Evolutionary conservation across 805 yeast genomes (phyloP).

Genomic region (Saccharomycopsis sp.): DNA sequence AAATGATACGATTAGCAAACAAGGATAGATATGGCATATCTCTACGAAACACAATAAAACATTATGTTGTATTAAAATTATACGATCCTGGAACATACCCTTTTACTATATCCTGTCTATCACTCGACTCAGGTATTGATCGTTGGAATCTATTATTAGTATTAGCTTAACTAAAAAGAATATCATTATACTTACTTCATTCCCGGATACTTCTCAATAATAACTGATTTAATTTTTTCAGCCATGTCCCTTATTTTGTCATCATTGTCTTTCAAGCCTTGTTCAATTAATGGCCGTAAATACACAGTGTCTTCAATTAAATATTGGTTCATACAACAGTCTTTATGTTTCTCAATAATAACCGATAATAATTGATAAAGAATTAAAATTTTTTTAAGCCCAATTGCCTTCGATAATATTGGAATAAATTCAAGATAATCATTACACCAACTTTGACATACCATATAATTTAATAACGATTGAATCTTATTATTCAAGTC

Average conservation of each 20-base stretch:
- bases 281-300: constrained; percentile 30
- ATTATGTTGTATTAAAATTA: no score
- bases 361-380: constrained; percentile 27
- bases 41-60: no score
- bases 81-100: constrained; percentile 13
- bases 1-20: no score
- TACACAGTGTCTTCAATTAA: constrained; percentile 25
- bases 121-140: no score
- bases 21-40: no score
- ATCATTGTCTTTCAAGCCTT: constrained; percentile 28
- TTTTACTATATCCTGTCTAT: not conserved
- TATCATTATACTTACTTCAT: constrained; percentile 13
- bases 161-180: no score
- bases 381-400: constrained; percentile 20
- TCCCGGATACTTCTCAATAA: constrained; percentile 22
- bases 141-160: no score
- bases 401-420: constrained; percentile 32
- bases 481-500: constrained; percentile 23
- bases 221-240: constrained; percentile 24
- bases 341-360: constrained; percentile 27
- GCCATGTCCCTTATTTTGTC: constrained; percentile 24
- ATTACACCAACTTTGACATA: constrained; percentile 24
- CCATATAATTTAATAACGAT: constrained; percentile 23
- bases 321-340: constrained; percentile 33
- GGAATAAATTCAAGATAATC: constrained; percentile 31